These are phyloP conservation scores for Hypoxylon subgilvum DNA, from an alignment of 495 filamentous ascomycete genomes.

Conservation along the genomic window DNA sequence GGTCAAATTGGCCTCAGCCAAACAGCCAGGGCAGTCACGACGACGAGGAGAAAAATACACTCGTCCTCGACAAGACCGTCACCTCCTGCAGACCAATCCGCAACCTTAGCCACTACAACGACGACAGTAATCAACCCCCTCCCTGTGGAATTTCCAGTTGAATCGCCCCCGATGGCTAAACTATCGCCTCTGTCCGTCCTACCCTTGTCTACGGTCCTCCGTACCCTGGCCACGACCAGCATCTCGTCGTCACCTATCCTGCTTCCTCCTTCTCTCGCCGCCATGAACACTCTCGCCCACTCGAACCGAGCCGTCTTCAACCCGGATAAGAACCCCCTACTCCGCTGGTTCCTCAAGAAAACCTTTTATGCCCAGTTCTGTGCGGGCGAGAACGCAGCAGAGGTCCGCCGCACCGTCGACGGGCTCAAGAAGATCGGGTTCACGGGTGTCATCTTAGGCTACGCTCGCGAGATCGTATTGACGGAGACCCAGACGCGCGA, in stretches of 20 bases:
- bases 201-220: conserved; percentile 73
- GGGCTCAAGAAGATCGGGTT: conserved; percentile 71
- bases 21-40: conserved; percentile 8
- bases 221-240: conserved; percentile 77
- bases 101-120: conserved; percentile 30
- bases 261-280: conserved; percentile 70
- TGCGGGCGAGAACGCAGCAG: conserved; percentile 68
- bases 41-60: conserved; percentile 44
- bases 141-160: conserved; percentile 19
- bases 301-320: conserved; percentile 64
- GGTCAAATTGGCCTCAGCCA: conserved; percentile 24
- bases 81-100: conserved; percentile 40
- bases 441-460: conserved; percentile 77
- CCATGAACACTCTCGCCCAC: conserved; percentile 73
- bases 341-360: conserved; percentile 66
- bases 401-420: conserved; percentile 65
- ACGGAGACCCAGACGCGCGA: conserved; percentile 56
- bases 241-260: conserved; percentile 79
- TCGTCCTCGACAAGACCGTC: conserved; percentile 49
- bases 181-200: conserved; percentile 70
- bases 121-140: conserved; percentile 22
- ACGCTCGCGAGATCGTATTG: conserved; percentile 74
- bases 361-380: conserved; percentile 90
- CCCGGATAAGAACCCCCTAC: conserved; percentile 62
- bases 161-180: conserved; percentile 39